Conservation (phyloP, 2,329 filamentous ascomycete species). For the Lachnellula cervina region DNA sequence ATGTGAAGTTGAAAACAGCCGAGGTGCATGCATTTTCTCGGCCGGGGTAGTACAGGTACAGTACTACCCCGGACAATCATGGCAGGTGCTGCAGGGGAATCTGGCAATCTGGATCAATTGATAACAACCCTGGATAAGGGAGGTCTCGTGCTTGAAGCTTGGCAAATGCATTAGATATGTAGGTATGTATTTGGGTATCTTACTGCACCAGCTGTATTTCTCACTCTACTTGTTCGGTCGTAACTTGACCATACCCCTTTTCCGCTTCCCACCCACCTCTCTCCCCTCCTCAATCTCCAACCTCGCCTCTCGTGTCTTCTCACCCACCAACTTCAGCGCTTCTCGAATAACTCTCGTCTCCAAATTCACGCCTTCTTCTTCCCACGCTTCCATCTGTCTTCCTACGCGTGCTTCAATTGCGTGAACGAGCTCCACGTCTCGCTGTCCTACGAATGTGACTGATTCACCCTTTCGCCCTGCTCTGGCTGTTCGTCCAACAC, state of each 20-base stretch:
- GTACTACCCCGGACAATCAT: no score
- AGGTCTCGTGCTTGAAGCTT: no score
- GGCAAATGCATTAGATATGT: no score
- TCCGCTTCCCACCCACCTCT: constrained; percentile 84
- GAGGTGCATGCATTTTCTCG: no score
- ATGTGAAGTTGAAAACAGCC: no score
- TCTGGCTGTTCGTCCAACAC: constrained; percentile 90
- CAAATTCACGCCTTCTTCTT: constrained; percentile 89
- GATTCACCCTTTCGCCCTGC: constrained; percentile 79
- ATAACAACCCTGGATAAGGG: no score
- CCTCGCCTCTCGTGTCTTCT: constrained; percentile 89
- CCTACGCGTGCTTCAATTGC: constrained; percentile 85
- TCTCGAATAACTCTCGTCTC: constrained; percentile 84
- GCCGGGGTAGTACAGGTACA: no score
- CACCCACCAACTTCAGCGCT: constrained; percentile 79
- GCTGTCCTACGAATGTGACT: constrained; percentile 85
- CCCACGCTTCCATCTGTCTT: constrained; percentile 74
- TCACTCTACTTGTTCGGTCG: neutral
- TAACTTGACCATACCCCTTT: constrained; percentile 53
- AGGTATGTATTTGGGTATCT: no score
- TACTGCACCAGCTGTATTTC: no score
- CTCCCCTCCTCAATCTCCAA: constrained; percentile 88
- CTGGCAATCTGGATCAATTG: no score
- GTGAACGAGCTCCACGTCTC: constrained; percentile 85
- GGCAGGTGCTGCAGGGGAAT: no score